Evolutionary conservation across 78 protist species (phyloP).

Genomic region (Planoprotostelium fungivorum): DNA sequence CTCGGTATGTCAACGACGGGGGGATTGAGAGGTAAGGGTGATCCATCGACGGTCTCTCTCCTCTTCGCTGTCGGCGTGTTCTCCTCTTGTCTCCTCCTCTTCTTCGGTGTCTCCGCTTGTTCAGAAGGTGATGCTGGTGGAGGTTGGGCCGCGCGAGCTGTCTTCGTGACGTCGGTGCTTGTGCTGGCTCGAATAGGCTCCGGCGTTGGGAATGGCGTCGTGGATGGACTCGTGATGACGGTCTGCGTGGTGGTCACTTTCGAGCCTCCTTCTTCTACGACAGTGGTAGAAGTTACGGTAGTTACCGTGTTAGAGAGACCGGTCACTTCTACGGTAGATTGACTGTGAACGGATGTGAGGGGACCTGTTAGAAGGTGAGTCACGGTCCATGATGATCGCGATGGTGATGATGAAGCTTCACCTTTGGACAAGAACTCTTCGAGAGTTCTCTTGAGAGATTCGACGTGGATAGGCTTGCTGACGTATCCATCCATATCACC

Average conservation of each 20-base stretch:
- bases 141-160: no score
- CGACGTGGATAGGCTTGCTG: slow-evolving; percentile 55
- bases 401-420: no score
- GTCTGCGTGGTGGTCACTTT: neutral
- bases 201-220: neutral
- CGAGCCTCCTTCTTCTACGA: neutral
- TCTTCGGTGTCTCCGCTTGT: neutral
- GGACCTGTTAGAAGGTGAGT: neutral
- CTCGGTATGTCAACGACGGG: no score
- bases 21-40: no score
- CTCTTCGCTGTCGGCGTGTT: neutral
- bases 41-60: no score
- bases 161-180: no score
- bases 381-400: neutral
- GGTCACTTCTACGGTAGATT: neutral
- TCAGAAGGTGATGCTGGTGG: no score
- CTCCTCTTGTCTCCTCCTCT: neutral
- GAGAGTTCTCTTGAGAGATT: slow-evolving; percentile 19
- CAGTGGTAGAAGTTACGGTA: neutral
- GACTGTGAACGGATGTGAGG: neutral
- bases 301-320: neutral
- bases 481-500: slow-evolving; percentile 70
- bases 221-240: neutral
- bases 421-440: slow-evolving; percentile 18
- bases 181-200: neutral